A percentile compares a stretch with the other conserved stretches of the same genome.
Conservation (phyloP, 164 flowering plant genomes). For the Tetracentron sinense region DNA sequence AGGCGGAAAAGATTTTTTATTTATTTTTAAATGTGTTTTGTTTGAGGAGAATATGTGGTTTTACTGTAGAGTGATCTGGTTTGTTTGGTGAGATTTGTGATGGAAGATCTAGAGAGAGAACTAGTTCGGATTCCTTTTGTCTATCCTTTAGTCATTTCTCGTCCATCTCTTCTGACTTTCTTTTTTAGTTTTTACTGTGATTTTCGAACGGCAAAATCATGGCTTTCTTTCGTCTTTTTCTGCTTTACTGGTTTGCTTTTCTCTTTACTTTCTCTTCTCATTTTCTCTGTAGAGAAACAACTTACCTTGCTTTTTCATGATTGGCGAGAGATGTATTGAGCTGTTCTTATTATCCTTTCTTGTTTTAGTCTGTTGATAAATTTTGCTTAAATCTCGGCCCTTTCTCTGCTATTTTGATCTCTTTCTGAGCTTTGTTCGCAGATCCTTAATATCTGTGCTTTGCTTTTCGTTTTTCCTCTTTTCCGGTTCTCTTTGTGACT, state of each 20-base stretch:
- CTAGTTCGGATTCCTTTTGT: background rate
- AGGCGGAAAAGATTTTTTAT: background rate
- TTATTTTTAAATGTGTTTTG: no score
- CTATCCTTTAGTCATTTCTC: background rate
- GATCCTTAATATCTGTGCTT: background rate
- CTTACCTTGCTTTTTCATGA: constrained; percentile 7
- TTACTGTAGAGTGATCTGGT: background rate
- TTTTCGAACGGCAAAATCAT: constrained; percentile 26
- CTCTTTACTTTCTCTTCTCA: constrained; percentile 4
- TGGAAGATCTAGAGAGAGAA: background rate
- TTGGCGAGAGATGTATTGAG: constrained; percentile 7
- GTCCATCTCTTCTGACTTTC: constrained; percentile 4
- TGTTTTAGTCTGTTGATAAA: background rate
- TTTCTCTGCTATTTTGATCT: background rate
- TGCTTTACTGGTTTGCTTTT: constrained; percentile 11
- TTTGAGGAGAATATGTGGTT: background rate
- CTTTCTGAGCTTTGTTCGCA: background rate
- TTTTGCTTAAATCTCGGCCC: background rate
- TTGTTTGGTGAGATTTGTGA: background rate
- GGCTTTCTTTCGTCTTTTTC: constrained; percentile 26
- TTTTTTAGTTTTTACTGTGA: constrained; percentile 9
- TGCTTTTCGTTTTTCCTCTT: no score
- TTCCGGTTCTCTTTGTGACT: background rate
- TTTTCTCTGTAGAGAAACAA: background rate
- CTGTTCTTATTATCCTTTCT: background rate